Base-by-base conservation (phyloP, 306 rosid species). In the Fragaria vesca region DNA sequence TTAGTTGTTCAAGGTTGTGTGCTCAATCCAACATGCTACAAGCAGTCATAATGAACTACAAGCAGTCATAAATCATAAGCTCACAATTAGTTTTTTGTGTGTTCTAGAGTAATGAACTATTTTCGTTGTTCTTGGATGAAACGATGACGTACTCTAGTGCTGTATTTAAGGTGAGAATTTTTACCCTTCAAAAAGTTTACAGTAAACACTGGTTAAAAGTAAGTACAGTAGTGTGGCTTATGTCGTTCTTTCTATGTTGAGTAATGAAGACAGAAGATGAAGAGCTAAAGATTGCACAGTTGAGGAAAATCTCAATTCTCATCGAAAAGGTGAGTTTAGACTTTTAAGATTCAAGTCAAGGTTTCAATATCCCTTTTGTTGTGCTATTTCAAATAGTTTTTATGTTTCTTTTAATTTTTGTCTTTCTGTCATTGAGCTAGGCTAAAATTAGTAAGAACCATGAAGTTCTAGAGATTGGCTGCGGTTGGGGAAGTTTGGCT, bases 401-500 rank as follows among this genome's bases (percentile, higher is more conserved):
- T 66, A 10, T 80, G 36, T 32, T 60, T 11, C 28, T n/a, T 55
- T 52, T 20, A 5, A 18, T 18, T 55, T 12, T 55, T 20, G n/a
- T 4, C 8, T 67, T 67, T 17, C 36, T 58, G 47, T 73, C 18
- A 57, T 81, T 52, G 69, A 78, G 63, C 15, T 50, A 92, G 98
- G 92, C 92, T 40, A 88, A 84, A 83, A 84, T 94, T 70, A 87
- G 77, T 0, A 81, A 72, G 81, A 83, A 87, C 42, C 98, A 92
- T 90, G 91, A 90, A 77, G 89, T 92, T 66, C 91, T 94, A 52
- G 98, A 94, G 77, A 89, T 94, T 20, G 97, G 98, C 47, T 87
- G 92, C 5, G 97, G 98, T 57, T 94, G 98, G 98, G 98, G 98
- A 76, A 87, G 89, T 80, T 84, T 94, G 86, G 97, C 96, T 50